Base-by-base conservation (phyloP, 768 basidiomycete genomes). In the Ephemerocybe angulata region DNA sequence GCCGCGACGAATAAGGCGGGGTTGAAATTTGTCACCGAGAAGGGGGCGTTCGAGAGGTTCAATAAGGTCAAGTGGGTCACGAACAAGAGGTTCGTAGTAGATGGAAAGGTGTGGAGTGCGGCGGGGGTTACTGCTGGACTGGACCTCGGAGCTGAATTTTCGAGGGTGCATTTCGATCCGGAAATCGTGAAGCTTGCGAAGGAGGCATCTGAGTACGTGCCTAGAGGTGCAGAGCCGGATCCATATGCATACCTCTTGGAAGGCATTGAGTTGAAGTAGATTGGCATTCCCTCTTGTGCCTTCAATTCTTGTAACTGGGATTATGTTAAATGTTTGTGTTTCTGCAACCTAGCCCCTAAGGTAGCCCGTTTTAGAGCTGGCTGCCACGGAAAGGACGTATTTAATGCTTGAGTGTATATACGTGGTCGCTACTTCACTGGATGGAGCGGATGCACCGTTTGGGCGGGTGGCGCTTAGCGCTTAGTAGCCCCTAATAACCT, bases 61-160 rank as follows among this genome's bases (percentile, higher is more conserved):
- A 41, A 19, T 19, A 64, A 63, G 3, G 65, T 68, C 27, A 60
- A 63, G 19, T 68, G 67, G 67, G 53, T 68, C 0, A 62, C 61
- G 1, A 64, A 68, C 35, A 56, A 50, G 52, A 53, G 67, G 11
- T 68, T 64, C 61, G 44, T 60, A 4, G 48, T 59, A 11, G 67
- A 68, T 46, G 62, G 67, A 25, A 66, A 65, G 58, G 41, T 68
- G 1, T 68, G 67, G 67, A 68, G 65, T 27, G 58, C 62, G 1
- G 65, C 62, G 3, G 67, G 64, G 3, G 29, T 66, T 12, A 67
- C 67, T 38, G 52, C 65, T 3, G 67, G 67, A 1, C 51, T 68
- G 7, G 65, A 68, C 46, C 61, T 68, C 13, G 65, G 59, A 11
- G 64, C 63, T 27, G 67, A 64, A 33, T 68, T 65, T 51, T 57